These are phyloP conservation scores for baker's yeast (Saccharomyces cerevisiae) DNA, from an alignment of 805 yeast species.

Conservation along the genomic window DNA sequence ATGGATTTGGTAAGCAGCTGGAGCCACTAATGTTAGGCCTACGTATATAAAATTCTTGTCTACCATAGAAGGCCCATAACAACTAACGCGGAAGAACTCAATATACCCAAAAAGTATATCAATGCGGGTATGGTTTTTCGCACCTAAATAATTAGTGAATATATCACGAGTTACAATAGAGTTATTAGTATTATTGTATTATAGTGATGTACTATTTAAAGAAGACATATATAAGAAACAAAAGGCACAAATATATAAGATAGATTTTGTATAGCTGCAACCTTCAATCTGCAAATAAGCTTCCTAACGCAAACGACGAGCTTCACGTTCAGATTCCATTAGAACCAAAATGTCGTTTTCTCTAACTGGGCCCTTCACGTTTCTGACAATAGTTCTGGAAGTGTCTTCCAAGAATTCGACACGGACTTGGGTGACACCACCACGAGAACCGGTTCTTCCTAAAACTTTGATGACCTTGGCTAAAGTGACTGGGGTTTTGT, in stretches of 20 bases:
- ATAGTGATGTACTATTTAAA: background rate
- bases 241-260: background rate
- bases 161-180: background rate
- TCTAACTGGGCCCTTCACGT: slow-evolving; percentile 96
- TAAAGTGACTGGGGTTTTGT: slow-evolving; percentile 90
- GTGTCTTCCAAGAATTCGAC: slow-evolving; percentile 94
- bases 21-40: background rate
- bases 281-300: background rate
- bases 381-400: slow-evolving; percentile 92
- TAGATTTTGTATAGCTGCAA: background rate
- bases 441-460: slow-evolving; percentile 99
- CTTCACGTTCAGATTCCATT: slow-evolving; percentile 99
- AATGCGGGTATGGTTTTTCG: background rate
- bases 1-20: background rate
- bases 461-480: slow-evolving; percentile 99
- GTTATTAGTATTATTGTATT: background rate
- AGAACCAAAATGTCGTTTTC: slow-evolving; percentile 97
- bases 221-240: background rate
- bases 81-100: background rate
- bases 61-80: background rate
- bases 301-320: slow-evolving; percentile 78
- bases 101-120: background rate
- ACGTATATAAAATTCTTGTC: background rate
- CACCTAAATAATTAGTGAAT: background rate
- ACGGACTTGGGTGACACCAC: slow-evolving; percentile 99